phyloP scores from a whole-genome alignment of 768 basidiomycete species.

The Chalciporus pseudorubinellus region DNA sequence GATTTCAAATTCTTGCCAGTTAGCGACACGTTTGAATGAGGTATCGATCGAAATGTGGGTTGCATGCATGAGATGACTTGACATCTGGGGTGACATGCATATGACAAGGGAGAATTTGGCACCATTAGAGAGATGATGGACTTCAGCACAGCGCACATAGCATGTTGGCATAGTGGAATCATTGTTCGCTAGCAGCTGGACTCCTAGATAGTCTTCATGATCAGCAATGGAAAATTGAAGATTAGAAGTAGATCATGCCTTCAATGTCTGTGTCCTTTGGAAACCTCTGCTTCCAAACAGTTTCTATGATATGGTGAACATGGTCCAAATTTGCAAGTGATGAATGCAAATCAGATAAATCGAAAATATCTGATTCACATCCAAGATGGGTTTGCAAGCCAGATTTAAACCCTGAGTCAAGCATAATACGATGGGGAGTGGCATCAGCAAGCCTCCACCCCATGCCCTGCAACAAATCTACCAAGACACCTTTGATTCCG shows the following conservation, averaged over 20 bases:
- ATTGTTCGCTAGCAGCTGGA: not conserved
- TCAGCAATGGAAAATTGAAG: not conserved
- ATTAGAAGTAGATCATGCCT: conserved; percentile 8
- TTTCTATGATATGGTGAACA: conserved; percentile 18
- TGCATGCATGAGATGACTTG: conserved; percentile 9
- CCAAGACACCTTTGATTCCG: conserved; percentile 6
- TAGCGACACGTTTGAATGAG: too few relatives aligned
- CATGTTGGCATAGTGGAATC: not conserved
- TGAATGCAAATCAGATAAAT: conserved; percentile 14
- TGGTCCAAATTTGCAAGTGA: conserved; percentile 25
- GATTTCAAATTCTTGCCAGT: too few relatives aligned
- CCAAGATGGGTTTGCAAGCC: conserved; percentile 10
- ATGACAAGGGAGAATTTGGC: conserved; percentile 15
- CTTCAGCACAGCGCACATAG: conserved; percentile 23
- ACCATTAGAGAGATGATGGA: not conserved
- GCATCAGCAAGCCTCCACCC: conserved; percentile 30
- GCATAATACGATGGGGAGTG: conserved; percentile 23
- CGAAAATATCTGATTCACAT: conserved; percentile 11
- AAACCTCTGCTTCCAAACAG: conserved; percentile 11
- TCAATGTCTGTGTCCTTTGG: conserved; percentile 25
- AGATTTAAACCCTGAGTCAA: conserved; percentile 23
- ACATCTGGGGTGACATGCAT: conserved; percentile 26
- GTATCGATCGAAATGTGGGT: conserved; percentile 3
- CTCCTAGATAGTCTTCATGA: not conserved
- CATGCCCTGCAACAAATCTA: conserved; percentile 11